These are phyloP conservation scores for Lanmaoa pseudosensibilis DNA, from an alignment of 768 basidiomycete genomes.

Conservation along the genomic window DNA sequence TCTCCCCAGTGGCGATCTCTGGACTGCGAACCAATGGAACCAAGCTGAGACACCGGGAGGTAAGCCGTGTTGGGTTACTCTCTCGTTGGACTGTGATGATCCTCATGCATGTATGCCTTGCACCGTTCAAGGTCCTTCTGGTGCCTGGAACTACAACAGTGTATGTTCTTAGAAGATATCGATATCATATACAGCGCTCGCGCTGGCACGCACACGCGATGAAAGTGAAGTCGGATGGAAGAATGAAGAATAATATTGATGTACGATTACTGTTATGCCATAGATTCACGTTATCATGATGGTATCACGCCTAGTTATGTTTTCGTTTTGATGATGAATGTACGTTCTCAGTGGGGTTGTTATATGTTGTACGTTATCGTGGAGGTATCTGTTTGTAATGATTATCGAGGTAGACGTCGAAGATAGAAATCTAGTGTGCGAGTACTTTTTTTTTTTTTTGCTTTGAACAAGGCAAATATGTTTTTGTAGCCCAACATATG, in stretches of 20 bases:
- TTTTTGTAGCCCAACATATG: no score
- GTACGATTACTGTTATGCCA: neutral
- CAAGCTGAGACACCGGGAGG: constrained; percentile 38
- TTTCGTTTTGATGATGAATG: neutral
- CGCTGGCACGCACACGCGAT: neutral
- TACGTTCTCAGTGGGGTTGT: neutral
- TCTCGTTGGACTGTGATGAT: neutral
- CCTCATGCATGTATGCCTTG: neutral
- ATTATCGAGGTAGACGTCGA: neutral
- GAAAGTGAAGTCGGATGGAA: neutral
- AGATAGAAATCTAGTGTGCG: no score
- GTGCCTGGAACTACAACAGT: constrained; percentile 60
- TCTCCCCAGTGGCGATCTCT: constrained; percentile 44
- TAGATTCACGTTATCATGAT: neutral
- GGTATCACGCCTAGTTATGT: neutral
- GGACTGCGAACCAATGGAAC: constrained; percentile 51
- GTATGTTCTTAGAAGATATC: constrained; percentile 35
- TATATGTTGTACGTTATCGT: no score
- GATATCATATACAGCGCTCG: neutral
- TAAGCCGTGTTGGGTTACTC: neutral
- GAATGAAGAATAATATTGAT: neutral
- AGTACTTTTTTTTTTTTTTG: no score
- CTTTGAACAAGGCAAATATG: neutral
- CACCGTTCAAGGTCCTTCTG: constrained; percentile 42
- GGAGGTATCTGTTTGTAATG: neutral